Evolutionary conservation across 805 yeast genomes (phyloP).

Genomic region (Yarrowia sp.): DNA sequence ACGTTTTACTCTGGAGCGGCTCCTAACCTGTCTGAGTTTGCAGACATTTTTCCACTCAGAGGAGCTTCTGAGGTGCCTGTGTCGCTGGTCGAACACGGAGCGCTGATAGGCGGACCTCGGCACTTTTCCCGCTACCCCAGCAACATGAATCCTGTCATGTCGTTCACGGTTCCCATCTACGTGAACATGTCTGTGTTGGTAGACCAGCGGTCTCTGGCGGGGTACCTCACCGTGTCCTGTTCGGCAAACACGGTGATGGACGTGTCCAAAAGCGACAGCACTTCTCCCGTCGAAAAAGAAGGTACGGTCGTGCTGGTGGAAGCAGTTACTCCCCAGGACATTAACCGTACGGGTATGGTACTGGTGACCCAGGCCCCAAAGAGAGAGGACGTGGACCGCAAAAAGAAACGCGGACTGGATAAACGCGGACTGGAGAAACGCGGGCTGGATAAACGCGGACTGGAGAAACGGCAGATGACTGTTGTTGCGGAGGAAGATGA

Average conservation of each 20-base stretch:
- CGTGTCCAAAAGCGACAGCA: conserved; percentile 42
- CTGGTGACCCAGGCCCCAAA: not conserved
- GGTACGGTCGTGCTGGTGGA: conserved; percentile 31
- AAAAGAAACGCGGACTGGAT: not conserved
- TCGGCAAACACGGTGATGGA: conserved; percentile 45
- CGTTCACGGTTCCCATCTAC: conserved; percentile 73
- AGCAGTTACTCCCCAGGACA: conserved; percentile 29
- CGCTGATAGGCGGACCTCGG: not conserved
- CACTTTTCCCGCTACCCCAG: not conserved
- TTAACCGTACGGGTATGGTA: conserved; percentile 26
- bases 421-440: no score
- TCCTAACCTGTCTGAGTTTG: not conserved
- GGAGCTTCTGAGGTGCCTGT: not conserved
- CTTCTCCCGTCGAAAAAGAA: conserved; percentile 41
- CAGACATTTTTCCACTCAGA: conserved; percentile 4
- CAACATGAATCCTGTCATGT: conserved; percentile 45
- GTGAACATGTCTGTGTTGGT: conserved; percentile 68
- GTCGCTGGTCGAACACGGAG: conserved; percentile 1
- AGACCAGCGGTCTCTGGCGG: conserved; percentile 57
- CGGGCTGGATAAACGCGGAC: no score
- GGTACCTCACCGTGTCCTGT: conserved; percentile 57
- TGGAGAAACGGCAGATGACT: not conserved
- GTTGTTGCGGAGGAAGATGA: not conserved
- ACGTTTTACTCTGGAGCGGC: not conserved
- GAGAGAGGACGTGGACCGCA: not conserved